A percentile compares a stretch with the other conserved stretches of the same genome.
These are phyloP conservation scores for Termitomyces sp. DNA, from an alignment of 768 basidiomycete species.

Conservation along the genomic window DNA sequence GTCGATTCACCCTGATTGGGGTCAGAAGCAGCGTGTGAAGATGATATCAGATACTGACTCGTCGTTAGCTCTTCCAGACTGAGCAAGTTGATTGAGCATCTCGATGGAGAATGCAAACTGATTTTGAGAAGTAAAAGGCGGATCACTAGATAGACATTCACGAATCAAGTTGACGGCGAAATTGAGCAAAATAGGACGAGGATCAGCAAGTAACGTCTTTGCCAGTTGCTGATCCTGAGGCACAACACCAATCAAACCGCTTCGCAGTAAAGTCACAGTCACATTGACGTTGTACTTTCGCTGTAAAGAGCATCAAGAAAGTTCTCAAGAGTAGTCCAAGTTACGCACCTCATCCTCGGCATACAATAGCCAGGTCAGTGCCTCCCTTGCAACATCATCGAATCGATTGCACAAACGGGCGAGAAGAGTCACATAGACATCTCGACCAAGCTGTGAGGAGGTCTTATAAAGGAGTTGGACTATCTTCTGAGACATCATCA, in stretches of 20 bases:
- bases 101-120: slow-evolving; percentile 82
- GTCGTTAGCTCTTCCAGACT: slow-evolving; percentile 76
- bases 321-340: neutral
- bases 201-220: slow-evolving; percentile 74
- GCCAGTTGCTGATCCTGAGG: slow-evolving; percentile 90
- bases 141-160: slow-evolving; percentile 79
- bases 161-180: slow-evolving; percentile 83
- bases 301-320: slow-evolving; percentile 31
- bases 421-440: slow-evolving; percentile 87
- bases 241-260: slow-evolving; percentile 68
- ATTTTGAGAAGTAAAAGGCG: slow-evolving; percentile 71
- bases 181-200: slow-evolving; percentile 69
- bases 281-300: slow-evolving; percentile 96
- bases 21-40: neutral
- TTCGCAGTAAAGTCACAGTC: slow-evolving; percentile 82
- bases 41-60: slow-evolving; percentile 52
- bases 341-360: slow-evolving; percentile 87
- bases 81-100: slow-evolving; percentile 67
- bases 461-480: slow-evolving; percentile 95
- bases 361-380: slow-evolving; percentile 92
- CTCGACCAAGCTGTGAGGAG: slow-evolving; percentile 76
- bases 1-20: slow-evolving; percentile 48
- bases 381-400: slow-evolving; percentile 93
- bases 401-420: slow-evolving; percentile 86
- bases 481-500: slow-evolving; percentile 94